Percentiles rank a stretch among this genome's conserved stretches.
Conservation (phyloP, 139 green algal species). For the Dunaliella primolecta region DNA sequence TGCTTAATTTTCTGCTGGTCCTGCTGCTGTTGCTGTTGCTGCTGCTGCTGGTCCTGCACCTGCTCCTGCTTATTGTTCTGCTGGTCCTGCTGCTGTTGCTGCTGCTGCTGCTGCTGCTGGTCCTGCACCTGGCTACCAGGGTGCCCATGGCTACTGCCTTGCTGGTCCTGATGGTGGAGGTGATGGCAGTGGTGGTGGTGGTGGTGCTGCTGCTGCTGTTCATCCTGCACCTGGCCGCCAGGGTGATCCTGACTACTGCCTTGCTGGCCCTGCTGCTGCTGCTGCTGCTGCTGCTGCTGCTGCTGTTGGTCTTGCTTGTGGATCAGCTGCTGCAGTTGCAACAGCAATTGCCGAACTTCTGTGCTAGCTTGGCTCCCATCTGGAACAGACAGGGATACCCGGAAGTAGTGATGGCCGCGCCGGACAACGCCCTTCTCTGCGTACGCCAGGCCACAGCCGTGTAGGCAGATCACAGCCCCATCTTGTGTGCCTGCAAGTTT, state of each 20-base stretch:
- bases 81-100: constrained; percentile 4
- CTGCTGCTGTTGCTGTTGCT: not conserved
- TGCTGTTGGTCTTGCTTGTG: not conserved
- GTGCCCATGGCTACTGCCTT: not conserved
- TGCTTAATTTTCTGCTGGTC: too few relatives aligned
- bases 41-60: not conserved
- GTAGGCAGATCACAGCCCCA: not conserved
- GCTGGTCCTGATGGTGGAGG: not conserved
- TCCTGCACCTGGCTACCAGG: not conserved
- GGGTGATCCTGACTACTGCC: too few relatives aligned
- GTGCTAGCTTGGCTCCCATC: not conserved
- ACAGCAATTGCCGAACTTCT: not conserved
- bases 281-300: constrained; percentile 5
- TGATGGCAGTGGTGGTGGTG: not conserved
- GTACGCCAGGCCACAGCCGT: not conserved
- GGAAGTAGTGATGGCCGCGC: not conserved
- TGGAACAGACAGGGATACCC: not conserved
- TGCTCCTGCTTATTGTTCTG: not conserved
- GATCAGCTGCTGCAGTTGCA: not conserved
- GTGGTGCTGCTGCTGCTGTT: not conserved
- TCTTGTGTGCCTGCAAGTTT: not conserved
- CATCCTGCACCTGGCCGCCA: not conserved
- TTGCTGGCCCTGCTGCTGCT: constrained; percentile 1
- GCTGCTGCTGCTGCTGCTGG: not conserved
- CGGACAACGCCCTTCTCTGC: not conserved